Evolutionary conservation across 2,329 filamentous ascomycete genomes (phyloP), one percentile per base, ranked within the genome.

Genomic region (Aspergillus aculeatus): DNA sequence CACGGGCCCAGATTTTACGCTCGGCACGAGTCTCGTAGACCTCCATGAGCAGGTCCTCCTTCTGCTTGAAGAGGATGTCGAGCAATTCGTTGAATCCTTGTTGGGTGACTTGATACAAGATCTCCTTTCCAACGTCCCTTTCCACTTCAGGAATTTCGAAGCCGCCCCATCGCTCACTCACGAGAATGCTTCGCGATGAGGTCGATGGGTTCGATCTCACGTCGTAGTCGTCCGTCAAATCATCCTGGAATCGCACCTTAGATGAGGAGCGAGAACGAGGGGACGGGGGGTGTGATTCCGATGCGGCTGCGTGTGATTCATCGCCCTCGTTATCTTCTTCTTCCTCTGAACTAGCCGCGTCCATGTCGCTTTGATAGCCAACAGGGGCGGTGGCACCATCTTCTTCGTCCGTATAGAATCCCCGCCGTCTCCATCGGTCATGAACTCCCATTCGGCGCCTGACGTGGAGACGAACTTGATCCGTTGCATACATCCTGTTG

Each of bases 41-140:
- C 57, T 86, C 83, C 60, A 95, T 77, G 1, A 92, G 88, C 19
- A 91, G 74, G 63, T 93, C 88, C 74, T 98, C 94, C 64, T 89
- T 89, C 4, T 84, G 81, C 66, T 89, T 89, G 79, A 99, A 99
- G 0, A 99, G 82, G 1, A 87, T 84, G 70, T 98, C 91, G 0
- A 99, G 84, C 2, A 98, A 81, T 75, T 98, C 92, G 69, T 98
- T 97, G 78, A 96, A 91, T 0, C 92, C 90, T 74, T 96, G 90
- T 74, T 97, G 92, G 0, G 91, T 92, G 32, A 96, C 87, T 73
- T 96, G 91, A 70, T 96, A 97, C 1, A 98, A 80, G 4, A 97
- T 89, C 71, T 98, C 92, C 66, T 89, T 91, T 41, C 91, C 92
- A 5, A 91, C 87, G 72, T 96, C 92, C 60, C 84, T 84, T 73